Conservation (phyloP, 441 rosid genomes). For the Adansonia grandidieri region DNA sequence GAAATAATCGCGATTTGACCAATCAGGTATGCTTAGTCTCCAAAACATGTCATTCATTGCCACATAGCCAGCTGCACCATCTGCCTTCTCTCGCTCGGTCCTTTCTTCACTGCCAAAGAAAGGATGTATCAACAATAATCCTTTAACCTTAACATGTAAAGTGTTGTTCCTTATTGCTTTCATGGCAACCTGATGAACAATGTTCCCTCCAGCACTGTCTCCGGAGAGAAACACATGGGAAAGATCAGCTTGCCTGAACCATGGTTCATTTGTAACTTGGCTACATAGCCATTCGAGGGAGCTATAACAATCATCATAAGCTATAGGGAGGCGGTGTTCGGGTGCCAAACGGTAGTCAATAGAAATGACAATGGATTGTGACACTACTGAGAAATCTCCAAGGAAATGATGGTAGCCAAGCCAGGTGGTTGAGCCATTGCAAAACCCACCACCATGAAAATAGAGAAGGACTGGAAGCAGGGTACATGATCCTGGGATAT, state of each 20-base stretch:
- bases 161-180: constrained; percentile 33
- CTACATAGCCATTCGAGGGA: constrained; percentile 55
- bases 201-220: constrained; percentile 72
- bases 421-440: constrained; percentile 63
- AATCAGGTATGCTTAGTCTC: constrained; percentile 56
- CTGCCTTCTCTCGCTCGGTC: constrained; percentile 46
- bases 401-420: constrained; percentile 60
- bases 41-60: constrained; percentile 58
- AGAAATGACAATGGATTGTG: constrained; percentile 46
- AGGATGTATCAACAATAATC: constrained; percentile 57
- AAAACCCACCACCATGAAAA: constrained; percentile 72
- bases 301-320: constrained; percentile 57
- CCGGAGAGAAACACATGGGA: constrained; percentile 53
- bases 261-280: constrained; percentile 42
- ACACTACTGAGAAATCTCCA: constrained; percentile 50
- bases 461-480: constrained; percentile 51
- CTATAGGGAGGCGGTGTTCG: constrained; percentile 53
- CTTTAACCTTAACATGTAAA: constrained; percentile 37
- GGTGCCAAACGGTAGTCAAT: constrained; percentile 65
- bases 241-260: constrained; percentile 51
- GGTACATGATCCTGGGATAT: not conserved
- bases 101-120: constrained; percentile 58
- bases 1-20: constrained; percentile 47
- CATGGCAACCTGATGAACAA: constrained; percentile 53
- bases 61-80: constrained; percentile 34